phyloP scores from a whole-genome alignment of 2,329 filamentous ascomycete genomes.

The Sarocladium oryzae region DNA sequence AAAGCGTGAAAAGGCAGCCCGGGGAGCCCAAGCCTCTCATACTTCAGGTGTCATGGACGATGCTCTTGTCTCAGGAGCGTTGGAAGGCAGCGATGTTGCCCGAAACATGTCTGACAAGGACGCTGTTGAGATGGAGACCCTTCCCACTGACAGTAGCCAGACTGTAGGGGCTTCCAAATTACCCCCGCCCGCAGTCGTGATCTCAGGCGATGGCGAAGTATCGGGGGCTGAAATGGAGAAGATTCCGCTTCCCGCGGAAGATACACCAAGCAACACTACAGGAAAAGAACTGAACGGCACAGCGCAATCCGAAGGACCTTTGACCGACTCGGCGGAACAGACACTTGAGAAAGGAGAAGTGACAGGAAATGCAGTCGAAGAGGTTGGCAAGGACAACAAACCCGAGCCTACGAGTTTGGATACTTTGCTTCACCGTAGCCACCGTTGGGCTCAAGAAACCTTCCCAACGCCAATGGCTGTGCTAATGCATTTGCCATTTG shows the following conservation, averaged over 20 bases:
- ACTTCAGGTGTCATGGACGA: background rate
- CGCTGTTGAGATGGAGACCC: background rate
- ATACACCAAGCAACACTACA: background rate
- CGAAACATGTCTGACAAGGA: conserved; percentile 4
- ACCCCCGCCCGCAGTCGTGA: background rate
- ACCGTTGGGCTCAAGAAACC: conserved; percentile 59
- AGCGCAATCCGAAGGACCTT: background rate
- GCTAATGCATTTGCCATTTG: conserved; percentile 57
- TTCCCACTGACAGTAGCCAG: background rate
- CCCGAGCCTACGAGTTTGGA: conserved; percentile 39
- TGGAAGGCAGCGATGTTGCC: background rate
- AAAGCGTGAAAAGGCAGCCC: background rate
- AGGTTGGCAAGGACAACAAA: background rate
- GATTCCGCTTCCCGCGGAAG: background rate
- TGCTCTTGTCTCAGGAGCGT: background rate
- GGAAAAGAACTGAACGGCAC: background rate
- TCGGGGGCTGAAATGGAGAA: background rate
- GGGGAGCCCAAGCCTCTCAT: background rate
- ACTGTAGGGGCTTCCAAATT: background rate
- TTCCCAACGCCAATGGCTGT: conserved; percentile 66
- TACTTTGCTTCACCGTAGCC: conserved; percentile 38
- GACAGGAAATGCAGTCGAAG: background rate
- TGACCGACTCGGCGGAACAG: background rate
- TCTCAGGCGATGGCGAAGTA: background rate
- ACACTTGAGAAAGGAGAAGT: background rate